Percentiles rank a stretch among this genome's conserved stretches.
Conservation (phyloP, 768 basidiomycete species). For the Phylloporus rhodoxanthus region DNA sequence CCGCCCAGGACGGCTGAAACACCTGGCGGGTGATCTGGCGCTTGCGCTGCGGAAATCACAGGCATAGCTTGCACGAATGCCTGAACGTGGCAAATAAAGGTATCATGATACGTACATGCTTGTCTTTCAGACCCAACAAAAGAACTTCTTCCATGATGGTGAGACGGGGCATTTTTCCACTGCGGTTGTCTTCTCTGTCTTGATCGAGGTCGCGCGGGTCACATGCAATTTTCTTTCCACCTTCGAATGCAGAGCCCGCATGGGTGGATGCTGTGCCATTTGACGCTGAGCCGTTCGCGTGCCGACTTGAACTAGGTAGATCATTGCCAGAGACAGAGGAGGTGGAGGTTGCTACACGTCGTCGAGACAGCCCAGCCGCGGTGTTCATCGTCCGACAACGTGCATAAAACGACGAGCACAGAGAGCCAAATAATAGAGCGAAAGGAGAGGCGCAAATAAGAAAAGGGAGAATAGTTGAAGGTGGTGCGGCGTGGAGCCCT, state of each 20-base stretch:
- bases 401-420: constrained; percentile 17
- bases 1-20: not conserved
- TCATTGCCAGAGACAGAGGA: constrained; percentile 37
- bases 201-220: constrained; percentile 87
- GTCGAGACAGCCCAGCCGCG: constrained; percentile 50
- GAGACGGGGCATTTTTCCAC: constrained; percentile 73
- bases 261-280: constrained; percentile 40
- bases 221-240: constrained; percentile 83
- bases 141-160: constrained; percentile 98
- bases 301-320: constrained; percentile 27
- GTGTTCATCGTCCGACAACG: constrained; percentile 39
- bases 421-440: constrained; percentile 1
- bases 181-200: constrained; percentile 58
- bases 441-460: constrained; percentile 4
- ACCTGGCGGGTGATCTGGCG: constrained; percentile 1
- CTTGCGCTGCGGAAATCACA: constrained; percentile 17
- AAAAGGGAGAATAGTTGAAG: constrained; percentile 4
- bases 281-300: constrained; percentile 26
- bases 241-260: constrained; percentile 79
- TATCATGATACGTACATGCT: constrained; percentile 58
- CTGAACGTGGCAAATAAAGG: constrained; percentile 1
- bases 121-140: constrained; percentile 91
- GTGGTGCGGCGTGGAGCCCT: constrained; percentile 1
- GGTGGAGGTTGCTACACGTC: constrained; percentile 45
- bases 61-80: constrained; percentile 4